phyloP scores from a whole-genome alignment of 495 filamentous ascomycete species.

The Penicillium coffeae region DNA sequence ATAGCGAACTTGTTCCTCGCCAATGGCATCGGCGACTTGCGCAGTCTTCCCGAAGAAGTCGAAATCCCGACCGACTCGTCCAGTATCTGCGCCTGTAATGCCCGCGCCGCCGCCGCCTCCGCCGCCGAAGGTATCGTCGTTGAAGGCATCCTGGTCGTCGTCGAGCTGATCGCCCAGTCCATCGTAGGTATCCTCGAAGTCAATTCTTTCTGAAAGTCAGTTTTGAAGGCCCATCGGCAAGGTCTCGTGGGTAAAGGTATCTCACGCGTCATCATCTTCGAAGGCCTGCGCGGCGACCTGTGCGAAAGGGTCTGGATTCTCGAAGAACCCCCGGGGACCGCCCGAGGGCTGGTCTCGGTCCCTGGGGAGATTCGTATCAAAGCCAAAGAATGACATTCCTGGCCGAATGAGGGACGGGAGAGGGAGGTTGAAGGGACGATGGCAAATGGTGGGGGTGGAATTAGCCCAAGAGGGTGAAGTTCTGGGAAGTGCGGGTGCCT shows the following conservation, averaged over 20 bases:
- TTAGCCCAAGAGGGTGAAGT: constrained; percentile 9
- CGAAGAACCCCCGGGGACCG: constrained; percentile 73
- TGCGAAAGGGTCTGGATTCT: constrained; percentile 85
- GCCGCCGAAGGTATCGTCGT: constrained; percentile 94
- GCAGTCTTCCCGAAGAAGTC: constrained; percentile 95
- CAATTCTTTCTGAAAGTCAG: constrained; percentile 49
- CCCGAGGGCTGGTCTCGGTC: constrained; percentile 45
- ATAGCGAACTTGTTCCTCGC: constrained; percentile 84
- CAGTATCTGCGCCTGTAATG: constrained; percentile 24
- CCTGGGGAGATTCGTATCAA: constrained; percentile 63
- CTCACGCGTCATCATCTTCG: constrained; percentile 73
- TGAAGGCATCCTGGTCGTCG: constrained; percentile 91
- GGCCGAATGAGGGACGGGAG: constrained; percentile 16
- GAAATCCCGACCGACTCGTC: constrained; percentile 79
- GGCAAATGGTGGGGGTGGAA: constrained; percentile 6
- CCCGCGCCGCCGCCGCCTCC: constrained; percentile 49
- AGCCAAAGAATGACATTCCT: constrained; percentile 84
- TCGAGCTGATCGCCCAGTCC: constrained; percentile 88
- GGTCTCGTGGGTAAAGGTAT: constrained; percentile 11
- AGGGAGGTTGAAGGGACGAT: constrained; percentile 3
- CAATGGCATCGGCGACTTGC: constrained; percentile 75
- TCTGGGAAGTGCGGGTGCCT: constrained; percentile 14
- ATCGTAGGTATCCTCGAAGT: constrained; percentile 98
- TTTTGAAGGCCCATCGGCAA: neutral
- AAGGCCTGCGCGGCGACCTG: constrained; percentile 57